These are phyloP conservation scores for Trichosporon faecale DNA, from an alignment of 1,284 basidiomycete genomes.

Conservation along the genomic window DNA sequence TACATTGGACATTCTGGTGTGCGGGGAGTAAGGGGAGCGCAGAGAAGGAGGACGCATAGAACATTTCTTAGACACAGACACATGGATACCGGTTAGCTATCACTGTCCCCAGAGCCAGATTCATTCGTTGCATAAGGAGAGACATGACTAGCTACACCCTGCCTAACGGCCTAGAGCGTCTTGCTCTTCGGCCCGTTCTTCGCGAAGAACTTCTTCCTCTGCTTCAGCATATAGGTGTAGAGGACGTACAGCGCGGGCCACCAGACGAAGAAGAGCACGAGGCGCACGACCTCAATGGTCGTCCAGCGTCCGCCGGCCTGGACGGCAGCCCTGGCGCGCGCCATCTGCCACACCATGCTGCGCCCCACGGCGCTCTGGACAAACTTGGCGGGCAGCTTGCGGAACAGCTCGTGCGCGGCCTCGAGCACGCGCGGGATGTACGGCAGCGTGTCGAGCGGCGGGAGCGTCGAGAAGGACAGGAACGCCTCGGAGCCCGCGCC, in stretches of 20 bases:
- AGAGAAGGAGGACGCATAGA: slow-evolving; percentile 1
- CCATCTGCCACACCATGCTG: slow-evolving; percentile 35
- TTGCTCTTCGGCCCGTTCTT: slow-evolving; percentile 20
- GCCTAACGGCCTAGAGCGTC: not conserved
- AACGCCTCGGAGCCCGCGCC: slow-evolving; percentile 89
- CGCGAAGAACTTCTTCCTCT: slow-evolving; percentile 73
- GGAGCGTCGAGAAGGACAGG: slow-evolving; percentile 75
- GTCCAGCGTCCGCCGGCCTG: slow-evolving; percentile 30
- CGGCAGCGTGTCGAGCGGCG: slow-evolving; percentile 54
- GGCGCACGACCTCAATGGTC: slow-evolving; percentile 57
- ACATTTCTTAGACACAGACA: not conserved
- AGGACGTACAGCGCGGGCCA: slow-evolving; percentile 85
- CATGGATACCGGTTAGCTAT: not conserved
- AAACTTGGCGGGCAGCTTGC: slow-evolving; percentile 29
- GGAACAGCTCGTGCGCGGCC: slow-evolving; percentile 25
- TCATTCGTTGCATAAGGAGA: no score
- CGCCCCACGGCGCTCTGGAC: slow-evolving; percentile 33
- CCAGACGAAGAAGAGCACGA: slow-evolving; percentile 73
- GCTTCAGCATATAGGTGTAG: slow-evolving; percentile 85
- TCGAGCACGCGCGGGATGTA: slow-evolving; percentile 28
- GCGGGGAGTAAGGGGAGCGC: no score
- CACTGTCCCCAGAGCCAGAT: no score
- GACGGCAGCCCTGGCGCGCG: slow-evolving; percentile 28
- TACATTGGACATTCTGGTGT: not conserved
- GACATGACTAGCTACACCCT: no score